phyloP scores from a whole-genome alignment of 352 stramenopile genomes.

The Phytophthora cryptogea region DNA sequence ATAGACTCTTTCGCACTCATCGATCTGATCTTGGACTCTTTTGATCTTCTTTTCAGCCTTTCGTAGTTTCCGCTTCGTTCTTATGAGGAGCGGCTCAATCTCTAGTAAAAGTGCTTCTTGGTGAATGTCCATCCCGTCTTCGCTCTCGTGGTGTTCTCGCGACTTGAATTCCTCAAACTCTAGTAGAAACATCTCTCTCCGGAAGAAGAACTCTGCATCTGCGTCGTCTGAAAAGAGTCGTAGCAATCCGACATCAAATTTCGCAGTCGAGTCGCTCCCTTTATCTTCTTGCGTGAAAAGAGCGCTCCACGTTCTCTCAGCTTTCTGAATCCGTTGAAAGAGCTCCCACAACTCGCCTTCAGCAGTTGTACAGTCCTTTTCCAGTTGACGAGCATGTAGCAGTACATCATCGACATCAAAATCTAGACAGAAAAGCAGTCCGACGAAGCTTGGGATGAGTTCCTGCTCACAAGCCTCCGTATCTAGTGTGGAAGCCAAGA shows the following conservation, averaged over 20 bases:
- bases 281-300: background rate
- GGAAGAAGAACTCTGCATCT: conserved; percentile 59
- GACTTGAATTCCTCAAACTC: conserved; percentile 29
- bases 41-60: conserved; percentile 62
- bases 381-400: conserved; percentile 39
- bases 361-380: conserved; percentile 39
- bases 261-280: background rate
- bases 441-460: conserved; percentile 62
- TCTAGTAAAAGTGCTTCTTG: conserved; percentile 13
- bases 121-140: conserved; percentile 5
- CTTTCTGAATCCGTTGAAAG: conserved; percentile 32
- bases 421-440: conserved; percentile 58
- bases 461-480: conserved; percentile 46
- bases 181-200: conserved; percentile 46
- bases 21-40: conserved; percentile 35
- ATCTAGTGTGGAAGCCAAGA: conserved; percentile 56
- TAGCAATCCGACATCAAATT: conserved; percentile 26
- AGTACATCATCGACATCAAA: conserved; percentile 43
- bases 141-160: background rate
- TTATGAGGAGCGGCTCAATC: conserved; percentile 14
- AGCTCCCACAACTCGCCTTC: conserved; percentile 44
- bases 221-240: conserved; percentile 47
- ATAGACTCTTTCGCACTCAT: conserved; percentile 28
- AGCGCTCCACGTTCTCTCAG: conserved; percentile 25
- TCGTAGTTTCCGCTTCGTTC: conserved; percentile 53